phyloP scores from a whole-genome alignment of 2,329 filamentous ascomycete genomes.

The Penicillium decumbens region DNA sequence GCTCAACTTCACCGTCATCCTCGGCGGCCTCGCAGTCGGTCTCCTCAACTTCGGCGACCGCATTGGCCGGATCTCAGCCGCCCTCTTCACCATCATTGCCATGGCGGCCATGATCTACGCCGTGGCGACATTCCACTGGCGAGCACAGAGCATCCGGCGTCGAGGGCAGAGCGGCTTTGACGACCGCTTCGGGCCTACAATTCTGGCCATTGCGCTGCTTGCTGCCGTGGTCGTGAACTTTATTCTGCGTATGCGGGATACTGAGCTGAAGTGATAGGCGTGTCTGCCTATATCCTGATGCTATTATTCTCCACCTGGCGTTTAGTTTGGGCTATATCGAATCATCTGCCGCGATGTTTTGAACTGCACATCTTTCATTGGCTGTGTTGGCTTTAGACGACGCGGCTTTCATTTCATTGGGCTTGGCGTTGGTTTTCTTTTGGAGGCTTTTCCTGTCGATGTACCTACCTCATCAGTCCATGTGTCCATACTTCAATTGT shows the following conservation, averaged over 20 bases:
- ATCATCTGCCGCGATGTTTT: too few relatives aligned
- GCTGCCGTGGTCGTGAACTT: slow-evolving; percentile 95
- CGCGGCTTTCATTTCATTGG: neutral
- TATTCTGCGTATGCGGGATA: slow-evolving; percentile 58
- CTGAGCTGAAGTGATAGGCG: slow-evolving; percentile 13
- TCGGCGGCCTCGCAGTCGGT: slow-evolving; percentile 91
- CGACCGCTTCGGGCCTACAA: slow-evolving; percentile 87
- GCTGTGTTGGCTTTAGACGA: too few relatives aligned
- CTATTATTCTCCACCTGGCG: neutral
- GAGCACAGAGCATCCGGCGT: slow-evolving; percentile 84
- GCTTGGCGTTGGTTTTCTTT: neutral
- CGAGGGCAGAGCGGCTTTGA: slow-evolving; percentile 94
- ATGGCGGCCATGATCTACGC: slow-evolving; percentile 96
- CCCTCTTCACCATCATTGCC: slow-evolving; percentile 87
- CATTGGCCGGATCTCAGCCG: slow-evolving; percentile 88
- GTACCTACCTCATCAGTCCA: neutral
- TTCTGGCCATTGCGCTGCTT: slow-evolving; percentile 79
- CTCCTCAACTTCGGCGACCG: slow-evolving; percentile 97
- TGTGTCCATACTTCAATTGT: neutral
- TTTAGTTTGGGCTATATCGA: neutral
- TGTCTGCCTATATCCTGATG: neutral
- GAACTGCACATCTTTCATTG: too few relatives aligned
- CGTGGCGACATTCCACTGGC: slow-evolving; percentile 92
- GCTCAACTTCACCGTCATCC: slow-evolving; percentile 99
- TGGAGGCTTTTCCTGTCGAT: neutral